Evolutionary conservation across 208 protist genomes (phyloP), one percentile per base, ranked within the genome.

Genomic region (Trypanosoma caninum): DNA sequence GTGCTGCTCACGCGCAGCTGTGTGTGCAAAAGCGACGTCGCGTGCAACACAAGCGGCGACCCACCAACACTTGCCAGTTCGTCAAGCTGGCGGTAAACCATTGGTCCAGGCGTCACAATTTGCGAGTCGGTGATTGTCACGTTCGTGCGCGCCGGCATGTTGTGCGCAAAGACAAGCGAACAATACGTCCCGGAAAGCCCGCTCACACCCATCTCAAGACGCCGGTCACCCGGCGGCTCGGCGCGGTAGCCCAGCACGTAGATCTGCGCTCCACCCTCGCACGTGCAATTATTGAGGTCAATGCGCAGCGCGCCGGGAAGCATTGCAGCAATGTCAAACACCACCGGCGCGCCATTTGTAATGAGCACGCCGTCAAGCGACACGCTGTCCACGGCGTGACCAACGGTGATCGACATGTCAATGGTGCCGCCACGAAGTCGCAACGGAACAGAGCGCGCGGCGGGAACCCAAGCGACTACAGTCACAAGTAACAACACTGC

Each of bases 251-350:
- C 57, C n/a, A 3, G 42, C n/a, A 63, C 42, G 42, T 63, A 63
- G 42, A 63, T 63, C 47, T 50, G 42, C 42, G 57, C 50, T 20
- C 57, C 57, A 20, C 41, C 57, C 3, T 52, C 27, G 47, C 57
- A 63, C 40, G 46, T 44, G 27, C 57, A 61, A 40, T 61, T 23
- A 35, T 61, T 52, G 2, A 61, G 30, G 3, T 52, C 20, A 42
- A 61, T 61, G 18, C 14, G 45, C 35, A 54, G 33, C 6, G 14
- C 3, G 7, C 57, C 57, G 28, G 57, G 57, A 34, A 63, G 33
- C 57, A 63, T 63, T 25, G 57, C 57, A 3, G 38, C 22, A n/a
- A 63, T 16, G 41, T 63, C 57, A 46, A 63, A 55, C 57, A 63
- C 57, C 31, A 63, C 57, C 22, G 42, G 23, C 34, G 20, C 40